Evolutionary conservation across 2,329 filamentous ascomycete species (phyloP).

Genomic region (Monosporascus cannonballus): DNA sequence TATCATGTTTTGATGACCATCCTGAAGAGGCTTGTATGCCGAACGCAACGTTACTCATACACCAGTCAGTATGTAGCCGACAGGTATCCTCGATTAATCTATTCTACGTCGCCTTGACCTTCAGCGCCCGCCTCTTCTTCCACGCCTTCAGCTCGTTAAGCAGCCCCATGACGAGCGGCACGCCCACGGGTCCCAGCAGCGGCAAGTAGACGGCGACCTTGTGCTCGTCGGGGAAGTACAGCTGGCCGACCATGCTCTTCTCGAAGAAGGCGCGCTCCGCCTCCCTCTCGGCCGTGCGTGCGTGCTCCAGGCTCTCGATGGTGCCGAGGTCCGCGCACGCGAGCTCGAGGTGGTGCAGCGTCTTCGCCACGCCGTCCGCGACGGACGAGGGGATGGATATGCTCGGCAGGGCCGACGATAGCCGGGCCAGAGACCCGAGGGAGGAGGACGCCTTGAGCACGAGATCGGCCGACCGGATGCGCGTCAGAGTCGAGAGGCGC

Average conservation of each 20-base stretch:
- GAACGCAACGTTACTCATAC: no score
- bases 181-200: constrained; percentile 81
- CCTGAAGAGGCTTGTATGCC: no score
- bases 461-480: constrained; percentile 80
- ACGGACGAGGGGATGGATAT: constrained; percentile 89
- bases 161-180: constrained; percentile 78
- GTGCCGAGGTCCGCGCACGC: constrained; percentile 68
- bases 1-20: no score
- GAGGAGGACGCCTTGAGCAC: constrained; percentile 88
- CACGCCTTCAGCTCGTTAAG: constrained; percentile 73
- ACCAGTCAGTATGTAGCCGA: no score
- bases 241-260: constrained; percentile 97
- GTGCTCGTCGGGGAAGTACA: constrained; percentile 98
- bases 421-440: constrained; percentile 82
- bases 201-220: constrained; percentile 96
- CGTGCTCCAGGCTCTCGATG: constrained; percentile 67
- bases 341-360: constrained; percentile 68
- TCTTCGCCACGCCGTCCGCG: constrained; percentile 75
- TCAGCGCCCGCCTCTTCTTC: constrained; percentile 41
- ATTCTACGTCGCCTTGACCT: constrained; percentile 25
- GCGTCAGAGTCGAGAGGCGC: constrained; percentile 74
- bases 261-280: constrained; percentile 96
- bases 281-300: constrained; percentile 77
- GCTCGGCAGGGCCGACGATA: constrained; percentile 76
- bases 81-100: no score